Conservation (phyloP, 169 alveolate species). For the Eimeria zaria region DNA sequence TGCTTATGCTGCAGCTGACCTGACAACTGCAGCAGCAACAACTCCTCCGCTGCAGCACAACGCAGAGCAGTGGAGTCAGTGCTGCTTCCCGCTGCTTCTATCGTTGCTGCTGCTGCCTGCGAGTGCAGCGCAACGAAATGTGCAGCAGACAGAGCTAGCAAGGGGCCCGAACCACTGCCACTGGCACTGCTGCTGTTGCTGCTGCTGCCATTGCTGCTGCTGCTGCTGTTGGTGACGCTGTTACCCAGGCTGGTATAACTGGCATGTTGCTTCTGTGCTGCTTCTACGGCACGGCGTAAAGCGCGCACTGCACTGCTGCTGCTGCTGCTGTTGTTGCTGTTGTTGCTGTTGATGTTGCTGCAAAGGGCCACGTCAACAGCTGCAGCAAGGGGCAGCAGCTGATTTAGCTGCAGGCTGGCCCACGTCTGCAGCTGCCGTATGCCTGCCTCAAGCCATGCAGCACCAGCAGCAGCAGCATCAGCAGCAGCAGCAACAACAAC, state of each 20-base stretch:
- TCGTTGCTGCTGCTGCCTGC: slow-evolving; percentile 48
- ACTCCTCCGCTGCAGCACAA: slow-evolving; percentile 29
- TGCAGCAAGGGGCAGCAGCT: slow-evolving; percentile 59
- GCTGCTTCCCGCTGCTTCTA: slow-evolving; percentile 3
- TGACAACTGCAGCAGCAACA: slow-evolving; percentile 38
- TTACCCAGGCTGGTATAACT: too few relatives aligned
- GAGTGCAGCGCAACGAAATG: slow-evolving; percentile 30
- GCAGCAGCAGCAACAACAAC: slow-evolving; percentile 37
- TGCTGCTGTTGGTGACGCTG: background rate
- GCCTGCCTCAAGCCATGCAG: slow-evolving; percentile 48
- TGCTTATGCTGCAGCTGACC: slow-evolving; percentile 33
- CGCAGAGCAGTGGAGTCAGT: background rate
- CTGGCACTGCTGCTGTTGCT: slow-evolving; percentile 15
- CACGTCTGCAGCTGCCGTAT: slow-evolving; percentile 12
- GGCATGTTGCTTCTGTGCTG: background rate
- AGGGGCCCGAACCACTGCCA: background rate
- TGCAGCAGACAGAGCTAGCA: slow-evolving; percentile 24
- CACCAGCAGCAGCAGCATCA: slow-evolving; percentile 46
- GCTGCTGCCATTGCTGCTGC: slow-evolving; percentile 20
- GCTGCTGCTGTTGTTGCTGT: slow-evolving; percentile 49
- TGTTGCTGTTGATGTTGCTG: slow-evolving; percentile 56
- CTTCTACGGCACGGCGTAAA: slow-evolving; percentile 38
- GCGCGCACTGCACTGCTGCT: slow-evolving; percentile 8
- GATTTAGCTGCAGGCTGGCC: slow-evolving; percentile 19
- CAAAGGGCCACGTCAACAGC: background rate